Percentiles rank a stretch among this genome's conserved stretches.
These are phyloP conservation scores for Pochonia chlamydosporia DNA, from an alignment of 2,329 filamentous ascomycete genomes.

Conservation along the genomic window DNA sequence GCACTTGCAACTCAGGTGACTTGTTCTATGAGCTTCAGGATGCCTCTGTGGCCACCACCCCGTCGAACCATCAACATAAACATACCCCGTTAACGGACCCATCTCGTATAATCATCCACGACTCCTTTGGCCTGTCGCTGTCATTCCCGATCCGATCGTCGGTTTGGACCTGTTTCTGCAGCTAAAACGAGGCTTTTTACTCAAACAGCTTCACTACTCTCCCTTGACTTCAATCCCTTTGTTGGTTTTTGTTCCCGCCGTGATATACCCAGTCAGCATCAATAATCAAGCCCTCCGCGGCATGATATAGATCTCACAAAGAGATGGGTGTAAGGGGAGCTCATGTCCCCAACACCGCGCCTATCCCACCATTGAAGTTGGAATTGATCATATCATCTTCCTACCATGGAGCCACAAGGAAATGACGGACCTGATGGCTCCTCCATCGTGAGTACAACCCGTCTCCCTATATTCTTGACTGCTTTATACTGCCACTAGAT, in stretches of 20 bases:
- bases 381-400: slow-evolving; percentile 14
- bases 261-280: too few species aligned
- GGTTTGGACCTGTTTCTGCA: not conserved
- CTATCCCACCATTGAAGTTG: not conserved
- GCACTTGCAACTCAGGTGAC: too few species aligned
- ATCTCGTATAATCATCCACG: not conserved
- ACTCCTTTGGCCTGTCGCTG: not conserved
- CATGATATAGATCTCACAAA: slow-evolving; percentile 8
- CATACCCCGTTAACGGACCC: not conserved
- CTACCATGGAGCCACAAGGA: slow-evolving; percentile 24
- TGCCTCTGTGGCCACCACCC: too few species aligned
- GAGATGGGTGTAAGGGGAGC: slow-evolving; percentile 10
- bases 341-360: slow-evolving; percentile 4
- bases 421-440: slow-evolving; percentile 65
- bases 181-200: too few species aligned
- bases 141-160: not conserved
- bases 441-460: slow-evolving; percentile 55
- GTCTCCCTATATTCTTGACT: not conserved
- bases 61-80: not conserved
- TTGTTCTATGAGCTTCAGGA: too few species aligned
- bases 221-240: too few species aligned
- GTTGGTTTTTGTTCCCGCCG: not conserved
- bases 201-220: too few species aligned
- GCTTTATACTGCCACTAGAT: slow-evolving; percentile 2
- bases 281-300: not conserved